These are phyloP conservation scores for Candida nonsorbophila DNA, from an alignment of 805 yeast genomes.

Conservation along the genomic window DNA sequence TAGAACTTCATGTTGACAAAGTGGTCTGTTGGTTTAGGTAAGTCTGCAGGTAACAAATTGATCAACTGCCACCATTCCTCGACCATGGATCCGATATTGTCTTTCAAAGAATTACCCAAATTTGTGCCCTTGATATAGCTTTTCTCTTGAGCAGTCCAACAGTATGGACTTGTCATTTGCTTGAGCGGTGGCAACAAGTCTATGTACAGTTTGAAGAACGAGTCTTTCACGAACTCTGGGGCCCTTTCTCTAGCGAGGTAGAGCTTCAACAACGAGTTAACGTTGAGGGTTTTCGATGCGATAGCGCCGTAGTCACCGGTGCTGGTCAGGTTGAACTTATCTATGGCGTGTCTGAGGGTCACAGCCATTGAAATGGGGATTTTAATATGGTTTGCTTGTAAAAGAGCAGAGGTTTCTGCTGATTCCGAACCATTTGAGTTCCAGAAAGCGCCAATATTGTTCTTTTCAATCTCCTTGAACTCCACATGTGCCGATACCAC, in stretches of 20 bases:
- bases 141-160: conserved; percentile 55
- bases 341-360: conserved; percentile 19
- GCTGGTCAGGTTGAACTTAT: conserved; percentile 11
- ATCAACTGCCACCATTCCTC: conserved; percentile 58
- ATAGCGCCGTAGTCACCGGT: conserved; percentile 6
- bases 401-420: conserved; percentile 1
- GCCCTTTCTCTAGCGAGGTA: conserved; percentile 27
- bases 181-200: conserved; percentile 28
- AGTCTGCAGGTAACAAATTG: conserved; percentile 22
- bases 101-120: conserved; percentile 48
- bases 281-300: conserved; percentile 11
- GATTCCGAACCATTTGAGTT: conserved; percentile 4
- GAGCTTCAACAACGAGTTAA: conserved; percentile 29
- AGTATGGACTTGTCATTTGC: conserved; percentile 56
- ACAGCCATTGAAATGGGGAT: conserved; percentile 15
- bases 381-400: conserved; percentile 10
- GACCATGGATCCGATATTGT: conserved; percentile 39
- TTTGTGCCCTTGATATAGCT: conserved; percentile 62
- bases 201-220: conserved; percentile 24
- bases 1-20: conserved; percentile 38
- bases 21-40: conserved; percentile 27
- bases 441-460: conserved; percentile 21
- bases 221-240: conserved; percentile 6
- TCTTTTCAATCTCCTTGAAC: conserved; percentile 15
- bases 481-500: conserved; percentile 14